A percentile compares a stretch with the other conserved stretches of the same genome.
These are phyloP conservation scores for Thuidium tamariscinum DNA, from an alignment of 225 moss, liverwort and hornwort species.

Conservation along the genomic window DNA sequence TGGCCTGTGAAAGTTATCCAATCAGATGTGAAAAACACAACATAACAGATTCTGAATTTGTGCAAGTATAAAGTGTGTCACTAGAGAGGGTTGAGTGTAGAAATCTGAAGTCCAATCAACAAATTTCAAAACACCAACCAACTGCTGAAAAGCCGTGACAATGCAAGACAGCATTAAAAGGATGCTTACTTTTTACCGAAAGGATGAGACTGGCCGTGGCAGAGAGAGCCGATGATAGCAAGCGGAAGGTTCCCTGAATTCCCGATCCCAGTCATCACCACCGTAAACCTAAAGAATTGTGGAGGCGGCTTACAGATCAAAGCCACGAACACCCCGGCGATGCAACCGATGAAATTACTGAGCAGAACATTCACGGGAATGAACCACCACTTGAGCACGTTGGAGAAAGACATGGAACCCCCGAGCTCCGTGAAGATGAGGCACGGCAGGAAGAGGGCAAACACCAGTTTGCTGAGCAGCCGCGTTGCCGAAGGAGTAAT, in stretches of 20 bases:
- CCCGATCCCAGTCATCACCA: constrained; percentile 89
- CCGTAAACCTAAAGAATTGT: constrained; percentile 60
- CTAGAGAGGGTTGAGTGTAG: background rate
- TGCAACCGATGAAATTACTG: constrained; percentile 59
- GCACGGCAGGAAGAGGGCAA: constrained; percentile 87
- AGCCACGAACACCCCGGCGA: constrained; percentile 66
- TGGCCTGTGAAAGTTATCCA: background rate
- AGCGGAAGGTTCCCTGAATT: constrained; percentile 83
- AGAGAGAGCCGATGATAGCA: constrained; percentile 78
- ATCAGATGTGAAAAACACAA: background rate
- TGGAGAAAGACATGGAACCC: constrained; percentile 55
- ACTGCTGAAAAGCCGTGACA: background rate
- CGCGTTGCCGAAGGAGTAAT: constrained; percentile 59
- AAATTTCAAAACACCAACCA: background rate
- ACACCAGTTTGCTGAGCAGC: constrained; percentile 87
- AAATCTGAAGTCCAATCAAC: background rate
- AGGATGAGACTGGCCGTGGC: constrained; percentile 64
- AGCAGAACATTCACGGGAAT: constrained; percentile 83
- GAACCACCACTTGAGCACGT: constrained; percentile 92
- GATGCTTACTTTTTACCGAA: constrained; percentile 45
- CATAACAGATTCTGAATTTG: background rate
- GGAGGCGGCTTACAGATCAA: constrained; percentile 68
- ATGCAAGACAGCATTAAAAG: background rate
- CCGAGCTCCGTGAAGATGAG: constrained; percentile 95
- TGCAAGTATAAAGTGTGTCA: background rate